Percentiles rank a stretch among this genome's conserved stretches.
phyloP scores from a whole-genome alignment of 2,329 filamentous ascomycete genomes.

The Fusarium tuaranense region DNA sequence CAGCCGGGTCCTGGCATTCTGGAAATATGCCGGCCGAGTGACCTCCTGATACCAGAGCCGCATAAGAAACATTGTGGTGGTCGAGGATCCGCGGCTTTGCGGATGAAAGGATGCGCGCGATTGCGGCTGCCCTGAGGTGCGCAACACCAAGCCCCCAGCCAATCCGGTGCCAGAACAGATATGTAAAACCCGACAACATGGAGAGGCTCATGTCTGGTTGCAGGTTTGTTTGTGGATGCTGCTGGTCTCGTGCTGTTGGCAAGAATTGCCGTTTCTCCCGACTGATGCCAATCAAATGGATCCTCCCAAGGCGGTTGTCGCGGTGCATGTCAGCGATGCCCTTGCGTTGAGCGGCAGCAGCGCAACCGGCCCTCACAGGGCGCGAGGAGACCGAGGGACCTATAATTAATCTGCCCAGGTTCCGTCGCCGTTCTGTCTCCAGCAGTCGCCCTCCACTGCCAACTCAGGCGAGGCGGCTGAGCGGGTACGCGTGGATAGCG shows the following conservation, averaged over 20 bases:
- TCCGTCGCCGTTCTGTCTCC: slow-evolving; percentile 22
- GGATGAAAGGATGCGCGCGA: slow-evolving; percentile 28
- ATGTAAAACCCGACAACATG: slow-evolving; percentile 6
- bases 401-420: slow-evolving; percentile 41
- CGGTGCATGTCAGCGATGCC: slow-evolving; percentile 30
- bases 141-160: slow-evolving; percentile 1
- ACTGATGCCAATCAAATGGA: slow-evolving; percentile 31
- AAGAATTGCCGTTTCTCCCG: slow-evolving; percentile 36
- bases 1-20: neutral
- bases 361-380: slow-evolving; percentile 9
- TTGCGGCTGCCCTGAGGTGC: slow-evolving; percentile 16
- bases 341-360: slow-evolving; percentile 21
- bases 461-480: slow-evolving; percentile 33
- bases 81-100: slow-evolving; percentile 16
- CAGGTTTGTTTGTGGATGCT: slow-evolving; percentile 14
- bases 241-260: slow-evolving; percentile 17
- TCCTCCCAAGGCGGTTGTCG: slow-evolving; percentile 26
- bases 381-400: slow-evolving; percentile 25
- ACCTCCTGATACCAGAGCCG: slow-evolving; percentile 17
- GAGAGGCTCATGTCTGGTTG: slow-evolving; percentile 10
- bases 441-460: slow-evolving; percentile 21
- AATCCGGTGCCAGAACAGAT: slow-evolving; percentile 11
- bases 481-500: slow-evolving; percentile 32
- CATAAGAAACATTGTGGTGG: slow-evolving; percentile 4
- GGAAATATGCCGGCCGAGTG: slow-evolving; percentile 18